Evolutionary conservation across 768 basidiomycete species (phyloP), one percentile per base, ranked within the genome.

Genomic region (Ramaria sp.): DNA sequence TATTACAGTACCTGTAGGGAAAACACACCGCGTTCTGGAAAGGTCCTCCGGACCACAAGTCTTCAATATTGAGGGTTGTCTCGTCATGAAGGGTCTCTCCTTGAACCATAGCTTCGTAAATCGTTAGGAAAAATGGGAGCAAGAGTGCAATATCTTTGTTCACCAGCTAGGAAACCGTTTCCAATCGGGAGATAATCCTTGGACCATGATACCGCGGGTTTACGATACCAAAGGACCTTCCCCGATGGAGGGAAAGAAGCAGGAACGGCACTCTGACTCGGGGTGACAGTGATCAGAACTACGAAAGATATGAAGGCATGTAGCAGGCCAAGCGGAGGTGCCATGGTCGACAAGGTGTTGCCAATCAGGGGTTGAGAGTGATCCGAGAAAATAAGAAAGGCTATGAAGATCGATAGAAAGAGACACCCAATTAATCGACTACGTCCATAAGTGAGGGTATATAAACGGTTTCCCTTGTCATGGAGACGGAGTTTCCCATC

Each of bases 31-130:
- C 75, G 63, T 85, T 80, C 48, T 78, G 73, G 60, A 85, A 85
- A 7, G 84, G 82, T 3, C 86, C 86, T 19, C 86, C 86, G 19
- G 80, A 76, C 86, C 87, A 88, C 9, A 89, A 70, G 13, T 82
- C 81, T 63, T 89, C 86, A 47, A 89, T 82, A 64, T 89, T 88
- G 27, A 89, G 70, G 59, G 84, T 83, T 10, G 76, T 81, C 15
- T 70, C 70, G 67, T 88, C 86, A 41, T 78, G 75, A 2, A 66
- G 62, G 1, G 80, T 79, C 4, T 81, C 83, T 1, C 86, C 86
- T 7, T 78, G 78, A 19, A 82, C 67, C 78, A 82, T 86, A 7
- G 84, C 86, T 86, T 53, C 45, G 20, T 15, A 54, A 31, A 15
- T 27, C 48, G 7, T 27, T 17, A 49, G 12, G 22, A 27, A 49